A percentile compares a stretch with the other conserved stretches of the same genome.
phyloP scores from a whole-genome alignment of 1,284 basidiomycete species.

The Ustilago esculenta region DNA sequence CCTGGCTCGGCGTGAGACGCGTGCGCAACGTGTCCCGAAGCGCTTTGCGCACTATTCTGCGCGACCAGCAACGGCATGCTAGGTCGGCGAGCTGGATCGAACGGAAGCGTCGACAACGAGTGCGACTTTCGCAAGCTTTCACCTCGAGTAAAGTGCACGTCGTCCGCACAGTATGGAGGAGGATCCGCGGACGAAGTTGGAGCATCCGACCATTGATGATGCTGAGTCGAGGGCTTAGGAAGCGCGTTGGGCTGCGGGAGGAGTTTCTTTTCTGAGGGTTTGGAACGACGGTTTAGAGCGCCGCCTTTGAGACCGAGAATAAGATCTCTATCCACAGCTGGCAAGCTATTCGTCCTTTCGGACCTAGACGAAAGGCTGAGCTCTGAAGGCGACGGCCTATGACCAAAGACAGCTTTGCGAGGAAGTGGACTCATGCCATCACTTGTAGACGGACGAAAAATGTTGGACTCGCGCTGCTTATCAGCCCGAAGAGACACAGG shows the following conservation, averaged over 20 bases:
- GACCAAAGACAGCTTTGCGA: constrained; percentile 26
- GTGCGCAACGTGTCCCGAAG: background rate
- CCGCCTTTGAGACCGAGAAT: constrained; percentile 16
- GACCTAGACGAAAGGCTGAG: background rate
- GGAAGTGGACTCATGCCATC: constrained; percentile 16
- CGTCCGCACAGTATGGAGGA: constrained; percentile 12
- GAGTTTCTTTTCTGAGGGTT: constrained; percentile 6
- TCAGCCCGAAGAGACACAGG: no score
- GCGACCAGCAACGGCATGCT: background rate
- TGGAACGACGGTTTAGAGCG: constrained; percentile 2
- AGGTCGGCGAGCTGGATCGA: constrained; percentile 11
- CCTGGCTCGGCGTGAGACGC: background rate
- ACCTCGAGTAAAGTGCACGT: background rate
- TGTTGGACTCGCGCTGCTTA: background rate
- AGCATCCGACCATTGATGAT: background rate
- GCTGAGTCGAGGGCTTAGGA: background rate
- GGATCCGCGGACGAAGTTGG: constrained; percentile 2
- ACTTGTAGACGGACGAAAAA: constrained; percentile 5
- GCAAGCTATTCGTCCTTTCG: background rate
- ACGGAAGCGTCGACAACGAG: constrained; percentile 14
- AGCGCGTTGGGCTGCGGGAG: background rate
- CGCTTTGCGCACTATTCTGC: background rate
- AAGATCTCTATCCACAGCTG: constrained; percentile 14
- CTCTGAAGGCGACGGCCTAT: constrained; percentile 25
- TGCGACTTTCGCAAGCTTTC: constrained; percentile 24